Evolutionary conservation across 345 rosid species (phyloP), one percentile per base, ranked within the genome.

Genomic region (Nephelium lappaceum): DNA sequence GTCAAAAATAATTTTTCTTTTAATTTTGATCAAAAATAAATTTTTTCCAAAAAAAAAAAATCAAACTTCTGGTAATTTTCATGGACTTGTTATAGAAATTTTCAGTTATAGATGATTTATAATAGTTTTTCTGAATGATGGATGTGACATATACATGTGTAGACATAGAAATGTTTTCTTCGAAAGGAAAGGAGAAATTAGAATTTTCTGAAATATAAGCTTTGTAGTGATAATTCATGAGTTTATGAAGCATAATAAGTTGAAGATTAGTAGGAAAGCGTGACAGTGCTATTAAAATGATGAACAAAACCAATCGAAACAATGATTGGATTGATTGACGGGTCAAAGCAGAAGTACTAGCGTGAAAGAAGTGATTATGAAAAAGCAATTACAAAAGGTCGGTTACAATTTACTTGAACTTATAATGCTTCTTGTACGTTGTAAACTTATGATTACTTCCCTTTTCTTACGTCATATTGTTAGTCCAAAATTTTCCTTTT

Each of bases 311-410:
- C 57, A 51, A 51, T 19, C 5, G 39, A 73, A 73, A 42, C 68
- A 42, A 74, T 74, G 38, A 61, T 74, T 43, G 66, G 66, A 11
- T 42, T 41, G 67, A 11, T 62, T 12, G 53, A 57, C 39, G 69
- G 49, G 69, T 62, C 58, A 24, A 62, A 61, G 25, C 24, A 49
- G 24, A 72, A 24, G 77, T 2, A 74, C 11, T 25, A 43, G 57
- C 69, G 77, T 63, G 77, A 74, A 24, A 43, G 42, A n/a, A 63
- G 6, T 61, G 47, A 74, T 74, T 45, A 74, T 74, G 18, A 31
- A 62, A 61, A 62, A 62, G 41, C 25, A 73, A 21, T 61, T 24
- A 23, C 67, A 11, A 38, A 41, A 61, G 41, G 11, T 23, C 8
- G 16, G 38, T 39, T 10, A 19, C 49, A 23, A 25, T 25, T 24